Percentiles rank a stretch among this genome's conserved stretches.
These are phyloP conservation scores for Trametes elegans DNA, from an alignment of 768 basidiomycete genomes.

Conservation along the genomic window DNA sequence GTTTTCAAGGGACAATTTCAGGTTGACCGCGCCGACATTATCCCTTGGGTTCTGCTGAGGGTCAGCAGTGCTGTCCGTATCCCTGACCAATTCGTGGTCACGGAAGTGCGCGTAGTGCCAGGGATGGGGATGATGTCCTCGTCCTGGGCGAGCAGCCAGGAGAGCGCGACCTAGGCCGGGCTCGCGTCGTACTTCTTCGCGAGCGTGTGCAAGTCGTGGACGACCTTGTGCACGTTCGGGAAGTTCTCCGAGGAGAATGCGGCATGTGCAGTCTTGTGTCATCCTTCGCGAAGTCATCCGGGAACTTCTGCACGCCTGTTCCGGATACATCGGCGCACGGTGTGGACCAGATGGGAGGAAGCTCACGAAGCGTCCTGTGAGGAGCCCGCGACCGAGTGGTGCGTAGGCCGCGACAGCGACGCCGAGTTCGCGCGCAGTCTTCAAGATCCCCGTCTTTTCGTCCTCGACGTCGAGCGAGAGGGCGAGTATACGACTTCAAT, in stretches of 20 bases:
- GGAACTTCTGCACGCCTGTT: slow-evolving; percentile 21
- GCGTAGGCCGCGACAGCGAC: slow-evolving; percentile 46
- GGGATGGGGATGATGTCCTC: slow-evolving; percentile 19
- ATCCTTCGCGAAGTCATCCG: slow-evolving; percentile 29
- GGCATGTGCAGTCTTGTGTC: slow-evolving; percentile 30
- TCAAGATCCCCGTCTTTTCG: slow-evolving; percentile 36
- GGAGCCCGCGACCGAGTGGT: slow-evolving; percentile 32
- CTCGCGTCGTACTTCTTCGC: slow-evolving; percentile 34
- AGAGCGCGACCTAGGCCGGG: slow-evolving; percentile 34
- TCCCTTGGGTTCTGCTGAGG: slow-evolving; percentile 31
- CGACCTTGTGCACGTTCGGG: slow-evolving; percentile 39
- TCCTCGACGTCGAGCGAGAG: slow-evolving; percentile 44
- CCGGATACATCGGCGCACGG: slow-evolving; percentile 1
- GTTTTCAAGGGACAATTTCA: slow-evolving; percentile 31
- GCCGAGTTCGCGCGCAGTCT: slow-evolving; percentile 43
- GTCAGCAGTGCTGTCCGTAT: no score
- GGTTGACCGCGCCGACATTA: slow-evolving; percentile 30
- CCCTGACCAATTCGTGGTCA: neutral
- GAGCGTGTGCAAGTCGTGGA: slow-evolving; percentile 32
- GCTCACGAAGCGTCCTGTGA: slow-evolving; percentile 31
- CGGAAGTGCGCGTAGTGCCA: slow-evolving; percentile 1
- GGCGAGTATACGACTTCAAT: slow-evolving; percentile 47
- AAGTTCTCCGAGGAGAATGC: slow-evolving; percentile 40
- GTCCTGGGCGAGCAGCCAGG: slow-evolving; percentile 32
- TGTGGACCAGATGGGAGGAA: slow-evolving; percentile 23